Percentiles rank a stretch among this genome's conserved stretches.
Conservation (phyloP, 1,284 basidiomycete genomes). For the Tilletiaria anomala region DNA sequence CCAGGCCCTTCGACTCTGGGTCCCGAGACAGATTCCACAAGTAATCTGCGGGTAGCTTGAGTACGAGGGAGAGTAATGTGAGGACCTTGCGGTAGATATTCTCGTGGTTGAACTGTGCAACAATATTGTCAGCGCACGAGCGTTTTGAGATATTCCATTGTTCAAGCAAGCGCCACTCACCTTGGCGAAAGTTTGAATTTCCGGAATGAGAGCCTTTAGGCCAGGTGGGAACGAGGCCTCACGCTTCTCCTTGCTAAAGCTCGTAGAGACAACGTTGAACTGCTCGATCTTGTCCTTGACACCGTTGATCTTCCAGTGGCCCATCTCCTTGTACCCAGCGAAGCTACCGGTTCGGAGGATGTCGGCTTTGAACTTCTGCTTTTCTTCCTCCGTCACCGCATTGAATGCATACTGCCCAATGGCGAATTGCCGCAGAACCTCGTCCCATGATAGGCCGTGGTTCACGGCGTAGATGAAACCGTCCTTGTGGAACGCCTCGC, state of each 20-base stretch:
- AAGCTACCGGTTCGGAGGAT: conserved; percentile 29
- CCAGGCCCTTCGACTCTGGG: conserved; percentile 40
- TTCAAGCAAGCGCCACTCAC: no score
- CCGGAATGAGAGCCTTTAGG: conserved; percentile 27
- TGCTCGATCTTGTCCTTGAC: conserved; percentile 42
- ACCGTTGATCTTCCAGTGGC: conserved; percentile 41
- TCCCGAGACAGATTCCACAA: conserved; percentile 42
- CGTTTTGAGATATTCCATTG: no score
- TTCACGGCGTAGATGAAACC: conserved; percentile 38
- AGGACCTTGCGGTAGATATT: conserved; percentile 41
- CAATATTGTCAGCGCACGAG: no score
- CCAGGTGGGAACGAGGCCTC: conserved; percentile 16
- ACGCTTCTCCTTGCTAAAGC: conserved; percentile 19
- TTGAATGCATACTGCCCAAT: conserved; percentile 37
- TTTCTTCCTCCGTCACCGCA: conserved; percentile 22
- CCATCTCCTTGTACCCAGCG: conserved; percentile 43
- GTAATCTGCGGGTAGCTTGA: conserved; percentile 42
- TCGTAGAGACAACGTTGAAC: conserved; percentile 41
- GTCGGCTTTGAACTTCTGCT: conserved; percentile 28
- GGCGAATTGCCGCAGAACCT: conserved; percentile 34
- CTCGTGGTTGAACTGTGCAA: conserved; percentile 37
- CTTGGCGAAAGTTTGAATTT: conserved; percentile 41
- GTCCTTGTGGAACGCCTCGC: conserved; percentile 22
- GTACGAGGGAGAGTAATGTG: conserved; percentile 40
- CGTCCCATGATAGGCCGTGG: conserved; percentile 29